Evolutionary conservation across 345 rosid genomes (phyloP).

Genomic region (Limnanthes douglasii): DNA sequence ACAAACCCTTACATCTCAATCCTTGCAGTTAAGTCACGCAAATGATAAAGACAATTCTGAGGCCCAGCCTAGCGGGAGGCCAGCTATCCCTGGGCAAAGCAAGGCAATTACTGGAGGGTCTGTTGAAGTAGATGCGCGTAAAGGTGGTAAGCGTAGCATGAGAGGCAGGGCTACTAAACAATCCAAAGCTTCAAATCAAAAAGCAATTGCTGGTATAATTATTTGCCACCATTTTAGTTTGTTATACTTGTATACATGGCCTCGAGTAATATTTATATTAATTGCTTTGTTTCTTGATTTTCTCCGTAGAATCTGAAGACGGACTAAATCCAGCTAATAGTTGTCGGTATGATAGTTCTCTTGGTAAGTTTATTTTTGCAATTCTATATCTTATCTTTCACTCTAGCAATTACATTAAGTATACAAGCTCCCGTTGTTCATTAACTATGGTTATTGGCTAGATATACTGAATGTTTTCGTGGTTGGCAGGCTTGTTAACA

Average conservation of each 20-base stretch:
- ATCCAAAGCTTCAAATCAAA: constrained; percentile 14
- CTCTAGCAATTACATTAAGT: not conserved
- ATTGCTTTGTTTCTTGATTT: constrained; percentile 7
- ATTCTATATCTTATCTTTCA: not conserved
- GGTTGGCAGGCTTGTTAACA: constrained; percentile 41
- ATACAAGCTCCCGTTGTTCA: not conserved
- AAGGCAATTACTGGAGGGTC: constrained; percentile 11
- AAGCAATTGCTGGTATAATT: constrained; percentile 23
- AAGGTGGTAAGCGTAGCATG: constrained; percentile 15
- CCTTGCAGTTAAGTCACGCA: constrained; percentile 24
- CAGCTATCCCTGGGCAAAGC: constrained; percentile 8
- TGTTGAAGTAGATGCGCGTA: constrained; percentile 13
- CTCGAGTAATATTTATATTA: constrained; percentile 4
- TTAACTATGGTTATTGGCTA: not conserved
- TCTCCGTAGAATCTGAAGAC: constrained; percentile 24
- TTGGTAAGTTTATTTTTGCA: constrained; percentile 22
- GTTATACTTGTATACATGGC: not conserved
- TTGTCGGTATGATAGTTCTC: constrained; percentile 60
- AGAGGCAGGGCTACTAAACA: constrained; percentile 25
- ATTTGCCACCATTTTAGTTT: not conserved
- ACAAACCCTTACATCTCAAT: not conserved
- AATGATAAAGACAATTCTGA: constrained; percentile 15
- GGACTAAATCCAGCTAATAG: constrained; percentile 22
- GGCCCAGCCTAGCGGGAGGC: constrained; percentile 13
- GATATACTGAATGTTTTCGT: constrained; percentile 1